Percentiles rank a stretch among this genome's conserved stretches.
phyloP scores from a whole-genome alignment of 2,329 filamentous ascomycete genomes.

The Colletotrichum falcatum region DNA sequence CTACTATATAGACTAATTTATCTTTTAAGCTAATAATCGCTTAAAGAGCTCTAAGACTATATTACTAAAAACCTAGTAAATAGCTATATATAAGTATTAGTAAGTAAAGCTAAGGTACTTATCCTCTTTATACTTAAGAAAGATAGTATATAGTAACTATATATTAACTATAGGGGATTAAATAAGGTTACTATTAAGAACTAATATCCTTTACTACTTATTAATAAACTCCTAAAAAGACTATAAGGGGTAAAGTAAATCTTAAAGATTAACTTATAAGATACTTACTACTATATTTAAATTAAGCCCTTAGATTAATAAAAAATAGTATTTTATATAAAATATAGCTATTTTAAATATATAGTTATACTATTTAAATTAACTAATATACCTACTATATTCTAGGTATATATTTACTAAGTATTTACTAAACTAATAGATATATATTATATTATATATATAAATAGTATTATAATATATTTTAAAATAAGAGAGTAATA shows the following conservation, averaged over 20 bases:
- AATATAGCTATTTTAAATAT: slow-evolving; percentile 3
- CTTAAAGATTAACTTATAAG: neutral
- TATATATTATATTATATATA: slow-evolving; percentile 8
- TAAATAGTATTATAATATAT: slow-evolving; percentile 5
- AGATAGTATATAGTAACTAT: no score
- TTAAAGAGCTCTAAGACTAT: no score
- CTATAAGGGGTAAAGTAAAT: slow-evolving; percentile 3
- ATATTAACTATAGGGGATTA: no score
- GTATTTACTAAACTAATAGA: neutral
- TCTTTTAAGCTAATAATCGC: no score
- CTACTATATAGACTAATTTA: no score
- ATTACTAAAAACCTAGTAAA: no score
- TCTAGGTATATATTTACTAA: slow-evolving; percentile 13
- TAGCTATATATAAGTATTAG: no score
- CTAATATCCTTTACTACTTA: neutral
- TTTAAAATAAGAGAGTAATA: neutral
- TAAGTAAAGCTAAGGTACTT: no score
- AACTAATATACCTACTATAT: neutral
- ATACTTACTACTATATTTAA: slow-evolving; percentile 2
- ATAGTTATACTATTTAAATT: slow-evolving; percentile 10
- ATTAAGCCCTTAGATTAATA: slow-evolving; percentile 6
- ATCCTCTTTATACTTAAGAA: no score
- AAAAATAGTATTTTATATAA: slow-evolving; percentile 2
- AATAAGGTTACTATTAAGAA: neutral
- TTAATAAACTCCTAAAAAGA: neutral